Evolutionary conservation across 768 basidiomycete species (phyloP), one percentile per base, ranked within the genome.

Genomic region (Trametes punicea): DNA sequence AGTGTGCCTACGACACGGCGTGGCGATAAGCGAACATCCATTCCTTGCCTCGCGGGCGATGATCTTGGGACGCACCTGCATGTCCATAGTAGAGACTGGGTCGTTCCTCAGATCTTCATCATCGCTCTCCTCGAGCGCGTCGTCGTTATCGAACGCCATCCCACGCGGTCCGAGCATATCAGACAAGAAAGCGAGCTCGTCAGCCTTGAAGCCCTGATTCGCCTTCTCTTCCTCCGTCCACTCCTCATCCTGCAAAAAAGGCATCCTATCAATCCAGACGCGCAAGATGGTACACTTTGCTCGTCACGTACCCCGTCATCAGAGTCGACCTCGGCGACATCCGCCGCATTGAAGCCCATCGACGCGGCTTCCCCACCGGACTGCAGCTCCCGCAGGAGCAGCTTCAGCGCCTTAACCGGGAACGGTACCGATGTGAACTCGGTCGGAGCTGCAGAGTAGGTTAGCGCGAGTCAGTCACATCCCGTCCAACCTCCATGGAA

Each of bases 91-190:
- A 21, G 87, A 90, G 52, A 97, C 77, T 4, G 90, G 86, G 70
- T 98, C 96, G 51, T 81, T 83, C 73, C 82, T 83, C 45, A 98
- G 77, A 67, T 98, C 95, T 59, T 94, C 92, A 66, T 98, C 95
- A 60, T 81, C 88, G 39, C 78, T 82, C 40, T 82, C 83, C 15
- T 88, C 81, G 46, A 86, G 71, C n/a, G 85, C 76, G 40, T 88
- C 85, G 63, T 92, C 89, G 59, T 86, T 88, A 64, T 90, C 90
- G 63, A 87, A 83, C 26, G 85, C 91, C 88, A 61, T 77, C 7
- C 85, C 88, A 46, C 81, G 84, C 1, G 85, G 83, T 10, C 88
- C 86, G 46, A 93, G 78, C 77, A 92, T 78, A 45, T 93, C 90
- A 5, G 93, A 93, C 33, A 97, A 73, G 75, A 85, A 91, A 21